phyloP scores from a whole-genome alignment of 2,329 filamentous ascomycete genomes.

The Colletotrichum tofieldiae region DNA sequence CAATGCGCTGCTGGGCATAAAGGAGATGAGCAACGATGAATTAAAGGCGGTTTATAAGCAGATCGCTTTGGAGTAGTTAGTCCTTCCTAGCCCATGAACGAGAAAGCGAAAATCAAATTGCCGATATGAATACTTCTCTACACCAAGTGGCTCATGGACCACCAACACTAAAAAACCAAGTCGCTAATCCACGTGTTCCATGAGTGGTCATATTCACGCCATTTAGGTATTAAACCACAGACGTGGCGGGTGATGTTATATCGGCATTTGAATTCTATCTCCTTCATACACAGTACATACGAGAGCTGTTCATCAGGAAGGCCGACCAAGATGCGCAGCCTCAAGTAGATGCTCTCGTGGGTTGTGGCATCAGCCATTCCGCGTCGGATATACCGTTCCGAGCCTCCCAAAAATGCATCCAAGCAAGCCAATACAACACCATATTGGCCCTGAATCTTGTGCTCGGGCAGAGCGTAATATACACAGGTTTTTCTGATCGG shows the following conservation, averaged over 20 bases:
- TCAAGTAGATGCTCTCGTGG: conserved; percentile 29
- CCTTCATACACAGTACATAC: conserved; percentile 45
- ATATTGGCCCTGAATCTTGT: conserved; percentile 27
- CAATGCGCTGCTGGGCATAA: conserved; percentile 45
- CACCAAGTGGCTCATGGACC: neutral
- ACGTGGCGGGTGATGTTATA: conserved; percentile 16
- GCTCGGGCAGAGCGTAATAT: conserved; percentile 43
- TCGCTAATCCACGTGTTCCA: neutral
- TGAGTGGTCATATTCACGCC: neutral
- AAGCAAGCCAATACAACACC: conserved; percentile 39
- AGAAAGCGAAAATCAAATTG: neutral
- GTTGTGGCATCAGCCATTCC: conserved; percentile 28
- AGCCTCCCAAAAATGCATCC: conserved; percentile 41
- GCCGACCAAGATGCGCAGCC: conserved; percentile 32
- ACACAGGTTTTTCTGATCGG: conserved; percentile 36
- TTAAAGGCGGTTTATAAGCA: conserved; percentile 43
- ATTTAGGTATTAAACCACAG: too few relatives aligned
- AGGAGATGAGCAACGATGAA: conserved; percentile 45
- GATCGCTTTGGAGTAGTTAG: conserved; percentile 28
- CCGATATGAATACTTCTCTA: neutral
- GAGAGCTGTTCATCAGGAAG: conserved; percentile 35
- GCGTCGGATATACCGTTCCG: conserved; percentile 34
- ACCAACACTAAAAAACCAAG: neutral
- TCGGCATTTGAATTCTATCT: conserved; percentile 42
- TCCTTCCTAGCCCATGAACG: neutral